phyloP scores from a whole-genome alignment of 2,329 filamentous ascomycete species.

The Parascedosporium putredinis region DNA sequence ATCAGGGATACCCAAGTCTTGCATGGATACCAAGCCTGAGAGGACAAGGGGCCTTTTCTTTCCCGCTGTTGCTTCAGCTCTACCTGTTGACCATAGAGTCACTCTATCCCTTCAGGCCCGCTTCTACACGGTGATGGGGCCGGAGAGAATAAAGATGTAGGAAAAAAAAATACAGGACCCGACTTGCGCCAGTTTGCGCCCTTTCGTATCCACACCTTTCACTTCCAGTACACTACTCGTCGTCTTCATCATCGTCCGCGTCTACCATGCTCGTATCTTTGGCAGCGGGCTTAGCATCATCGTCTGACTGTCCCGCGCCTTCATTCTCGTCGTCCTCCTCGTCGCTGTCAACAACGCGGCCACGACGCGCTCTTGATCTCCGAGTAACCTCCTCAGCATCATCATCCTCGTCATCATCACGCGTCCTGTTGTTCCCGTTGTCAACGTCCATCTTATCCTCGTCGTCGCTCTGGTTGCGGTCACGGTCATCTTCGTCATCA shows the following conservation, averaged over 20 bases:
- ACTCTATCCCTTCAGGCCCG: too few relatives aligned
- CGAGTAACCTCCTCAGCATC: conserved; percentile 39
- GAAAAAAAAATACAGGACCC: too few relatives aligned
- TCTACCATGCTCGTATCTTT: conserved; percentile 32
- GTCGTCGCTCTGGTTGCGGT: conserved; percentile 17
- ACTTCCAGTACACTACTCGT: too few relatives aligned
- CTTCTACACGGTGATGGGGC: too few relatives aligned
- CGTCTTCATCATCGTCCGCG: conserved; percentile 21
- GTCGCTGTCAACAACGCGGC: conserved; percentile 43
- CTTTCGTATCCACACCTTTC: too few relatives aligned
- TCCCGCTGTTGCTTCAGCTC: too few relatives aligned
- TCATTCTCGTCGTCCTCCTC: conserved; percentile 37
- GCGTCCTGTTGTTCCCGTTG: conserved; percentile 21
- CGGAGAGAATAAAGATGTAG: too few relatives aligned
- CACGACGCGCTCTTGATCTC: conserved; percentile 34
- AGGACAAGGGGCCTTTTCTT: not conserved
- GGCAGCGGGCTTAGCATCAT: conserved; percentile 16
- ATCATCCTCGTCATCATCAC: conserved; percentile 35
- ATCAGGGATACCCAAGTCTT: conserved; percentile 24
- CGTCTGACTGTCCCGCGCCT: conserved; percentile 12
- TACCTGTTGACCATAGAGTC: too few relatives aligned
- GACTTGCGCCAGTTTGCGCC: conserved; percentile 1
- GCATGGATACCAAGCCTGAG: not conserved
- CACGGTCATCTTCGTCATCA: conserved; percentile 20
- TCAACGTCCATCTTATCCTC: conserved; percentile 45